Evolutionary conservation across 2,329 filamentous ascomycete genomes (phyloP), one percentile per base, ranked within the genome.

Genomic region (Ascochyta pisi): DNA sequence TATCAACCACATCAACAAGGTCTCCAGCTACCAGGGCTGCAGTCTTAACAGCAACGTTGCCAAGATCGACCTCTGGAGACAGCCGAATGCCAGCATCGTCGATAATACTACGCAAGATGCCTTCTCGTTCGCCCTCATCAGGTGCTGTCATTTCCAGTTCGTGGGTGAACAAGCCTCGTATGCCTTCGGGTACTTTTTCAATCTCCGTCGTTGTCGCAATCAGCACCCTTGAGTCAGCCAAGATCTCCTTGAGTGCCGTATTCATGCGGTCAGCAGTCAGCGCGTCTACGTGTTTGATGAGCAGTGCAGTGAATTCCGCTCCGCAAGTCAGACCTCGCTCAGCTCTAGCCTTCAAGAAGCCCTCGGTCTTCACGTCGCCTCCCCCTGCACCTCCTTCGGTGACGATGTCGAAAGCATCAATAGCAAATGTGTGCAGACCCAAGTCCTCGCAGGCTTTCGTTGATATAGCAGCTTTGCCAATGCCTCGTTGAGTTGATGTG

Each of bases 201-300:
- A 97, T 87, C 64, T 98, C 94, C 6, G 92, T 96, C 0, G 94
- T 97, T 0, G 95, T 99, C 0, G 95, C 94, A 65, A 99, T 88
- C 23, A 99, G 78, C 2, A 98, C 91, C 50, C 95, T 83, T 3
- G 87, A 87, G 42, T 90, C 88, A n/a, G 85, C 82, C 22, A 97
- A 77, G 3, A 98, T 88, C 58, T 96, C 91, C 70, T 91, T 90
- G 70, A 99, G 82, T 0, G 92, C 90, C 4, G 89, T 85, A 16
- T 91, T 87, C 81, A 98, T 97, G 34, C 94, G 86, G 73, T 98
- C 95, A 0, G 93, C 92, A 1, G 90, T 96, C 61, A 99, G 79
- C 0, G 93, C 91, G 65, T 99, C 95, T 37, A 98, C 85, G 67
- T 99, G 95, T 57, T 88, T 88, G 64, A 99, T 84, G n/a, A 98